These are phyloP conservation scores for Globisporangium ultimum DNA, from an alignment of 352 stramenopile species.

Conservation along the genomic window DNA sequence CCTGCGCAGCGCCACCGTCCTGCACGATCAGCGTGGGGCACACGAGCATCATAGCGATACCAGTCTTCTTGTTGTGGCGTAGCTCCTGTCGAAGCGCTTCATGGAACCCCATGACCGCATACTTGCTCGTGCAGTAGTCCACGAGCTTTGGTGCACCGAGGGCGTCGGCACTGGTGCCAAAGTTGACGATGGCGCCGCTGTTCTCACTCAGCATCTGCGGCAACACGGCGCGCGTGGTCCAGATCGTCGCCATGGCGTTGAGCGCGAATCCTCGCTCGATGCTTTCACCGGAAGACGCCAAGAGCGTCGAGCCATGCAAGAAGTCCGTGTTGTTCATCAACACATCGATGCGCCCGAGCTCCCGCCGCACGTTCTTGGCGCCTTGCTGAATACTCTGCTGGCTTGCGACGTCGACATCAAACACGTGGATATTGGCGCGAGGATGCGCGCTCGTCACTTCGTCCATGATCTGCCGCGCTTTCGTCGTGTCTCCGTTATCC, in stretches of 20 bases:
- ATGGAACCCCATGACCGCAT: conserved; percentile 39
- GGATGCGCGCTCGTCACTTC: conserved; percentile 2
- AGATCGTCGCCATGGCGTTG: conserved; percentile 35
- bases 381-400: conserved; percentile 17
- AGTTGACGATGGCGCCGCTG: conserved; percentile 26
- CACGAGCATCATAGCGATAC: conserved; percentile 14
- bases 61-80: conserved; percentile 14
- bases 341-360: conserved; percentile 26
- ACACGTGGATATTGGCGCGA: conserved; percentile 4
- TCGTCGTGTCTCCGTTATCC: neutral
- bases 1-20: neutral
- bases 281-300: conserved; percentile 20
- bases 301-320: conserved; percentile 29
- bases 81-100: conserved; percentile 39
- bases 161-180: conserved; percentile 28
- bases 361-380: conserved; percentile 7
- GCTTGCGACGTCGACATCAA: conserved; percentile 17
- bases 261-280: conserved; percentile 34
- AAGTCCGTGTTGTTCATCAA: conserved; percentile 54
- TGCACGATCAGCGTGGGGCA: conserved; percentile 12
- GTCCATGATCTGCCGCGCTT: neutral
- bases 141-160: conserved; percentile 31
- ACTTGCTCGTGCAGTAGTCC: conserved; percentile 50
- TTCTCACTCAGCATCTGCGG: conserved; percentile 35
- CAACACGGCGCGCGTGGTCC: conserved; percentile 38